Base-by-base conservation (phyloP, 2,329 filamentous ascomycete species). In the Aureobasidium sp. region DNA sequence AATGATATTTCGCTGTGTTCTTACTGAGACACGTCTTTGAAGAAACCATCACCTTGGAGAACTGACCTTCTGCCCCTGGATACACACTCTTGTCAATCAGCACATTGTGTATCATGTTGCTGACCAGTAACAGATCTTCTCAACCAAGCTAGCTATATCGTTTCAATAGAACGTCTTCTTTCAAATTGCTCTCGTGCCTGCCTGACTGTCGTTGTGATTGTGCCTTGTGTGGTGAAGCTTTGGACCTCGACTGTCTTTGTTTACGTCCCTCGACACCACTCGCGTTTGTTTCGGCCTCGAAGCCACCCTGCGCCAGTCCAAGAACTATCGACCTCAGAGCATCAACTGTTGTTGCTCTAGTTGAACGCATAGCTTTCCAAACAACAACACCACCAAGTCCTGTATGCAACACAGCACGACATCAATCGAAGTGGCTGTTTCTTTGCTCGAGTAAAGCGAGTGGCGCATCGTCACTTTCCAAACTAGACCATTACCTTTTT, bases 11-110 rank as follows among this genome's bases (percentile, higher is more conserved):
- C 79, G 82, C 83, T 86, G 82, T 85, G 81, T 84, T 85, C 80
- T 85, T 84, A 76, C 83, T 73, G 82, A 84, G 80, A 71, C 76
- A 68, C 71, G 71, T 76, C 77, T 69, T 81, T 85, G 83, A 83
- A 76, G 82, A 85, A 77, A 81, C 79, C 72, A 71, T 84, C 82
- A 85, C 81, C 81, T 85, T 85, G 83, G 83, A 85, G 83, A 86
- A 79, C 83, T 85, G 83, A 85, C 55, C 53, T 37, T 55, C 1
- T 47, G 27, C 44, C 44, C 34, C 37, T 24, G 29, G 2, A 41
- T 24, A 27, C 20, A 48, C 24, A 47, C 24, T 41, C 27, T 48
- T 50, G 15, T 20, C 32, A 61, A 13, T 24, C 12, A 32, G 24
- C 20, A 24, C 15, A 26, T 15, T 24, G 46, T 61, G 57, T 27